Conservation (phyloP, 75 land plant species). For the Picea glauca region DNA sequence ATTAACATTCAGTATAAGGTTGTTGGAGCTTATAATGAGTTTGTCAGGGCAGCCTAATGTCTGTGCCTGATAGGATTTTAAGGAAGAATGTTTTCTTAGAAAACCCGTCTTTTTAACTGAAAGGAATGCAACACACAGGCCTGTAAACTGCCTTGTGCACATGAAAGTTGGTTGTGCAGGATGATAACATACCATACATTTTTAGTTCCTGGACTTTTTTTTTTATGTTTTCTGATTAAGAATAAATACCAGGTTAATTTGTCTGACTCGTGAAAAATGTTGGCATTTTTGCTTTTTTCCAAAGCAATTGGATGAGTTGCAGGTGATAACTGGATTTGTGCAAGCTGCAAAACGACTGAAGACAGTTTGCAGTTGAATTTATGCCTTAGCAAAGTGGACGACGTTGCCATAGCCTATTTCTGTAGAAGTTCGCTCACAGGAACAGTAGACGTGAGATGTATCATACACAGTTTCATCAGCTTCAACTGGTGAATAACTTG, state of each 20-base stretch:
- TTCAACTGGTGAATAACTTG: slow-evolving; percentile 5
- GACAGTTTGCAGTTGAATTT: slow-evolving; percentile 20
- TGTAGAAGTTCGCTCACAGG: slow-evolving; percentile 8
- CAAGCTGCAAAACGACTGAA: slow-evolving; percentile 46
- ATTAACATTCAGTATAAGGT: too few species aligned
- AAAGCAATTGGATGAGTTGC: slow-evolving; percentile 44
- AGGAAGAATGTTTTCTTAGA: background rate
- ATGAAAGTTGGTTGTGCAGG: background rate
- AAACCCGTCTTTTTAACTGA: background rate
- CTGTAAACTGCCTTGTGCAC: background rate
- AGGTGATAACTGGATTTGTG: slow-evolving; percentile 48
- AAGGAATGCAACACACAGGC: background rate
- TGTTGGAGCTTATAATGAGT: background rate
- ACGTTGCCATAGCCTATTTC: slow-evolving; percentile 3
- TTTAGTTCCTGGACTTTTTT: background rate
- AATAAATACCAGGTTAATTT: background rate
- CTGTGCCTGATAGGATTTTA: background rate
- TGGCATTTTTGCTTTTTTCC: slow-evolving; percentile 2
- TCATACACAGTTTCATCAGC: slow-evolving; percentile 11
- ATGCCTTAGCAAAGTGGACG: background rate
- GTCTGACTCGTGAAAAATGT: slow-evolving; percentile 1
- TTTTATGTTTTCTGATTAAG: background rate
- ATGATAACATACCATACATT: background rate
- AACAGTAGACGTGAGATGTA: slow-evolving; percentile 7
- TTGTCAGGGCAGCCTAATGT: background rate